phyloP scores from a whole-genome alignment of 1,139 yeast genomes.

The Yamadazyma blattariae region DNA sequence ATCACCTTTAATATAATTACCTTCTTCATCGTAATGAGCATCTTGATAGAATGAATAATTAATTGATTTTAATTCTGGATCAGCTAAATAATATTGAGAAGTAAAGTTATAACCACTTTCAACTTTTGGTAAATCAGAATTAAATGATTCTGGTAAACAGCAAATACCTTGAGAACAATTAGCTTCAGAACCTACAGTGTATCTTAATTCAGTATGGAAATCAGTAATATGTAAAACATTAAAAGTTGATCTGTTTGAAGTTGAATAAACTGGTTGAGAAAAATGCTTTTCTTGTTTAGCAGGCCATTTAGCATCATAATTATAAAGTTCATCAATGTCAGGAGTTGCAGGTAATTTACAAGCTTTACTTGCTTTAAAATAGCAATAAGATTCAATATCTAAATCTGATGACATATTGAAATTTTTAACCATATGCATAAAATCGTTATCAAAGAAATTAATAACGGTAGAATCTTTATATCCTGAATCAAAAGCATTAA shows the following conservation, averaged over 20 bases:
- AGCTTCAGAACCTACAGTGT: constrained; percentile 56
- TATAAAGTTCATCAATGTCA: constrained; percentile 24
- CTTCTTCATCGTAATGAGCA: constrained; percentile 35
- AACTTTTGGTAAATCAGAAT: constrained; percentile 23
- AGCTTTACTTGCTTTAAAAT: constrained; percentile 26
- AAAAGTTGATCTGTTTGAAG: constrained; percentile 28
- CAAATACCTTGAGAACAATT: constrained; percentile 55
- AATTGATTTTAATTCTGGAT: constrained; percentile 12
- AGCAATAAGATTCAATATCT: constrained; percentile 35
- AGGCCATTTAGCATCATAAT: constrained; percentile 32
- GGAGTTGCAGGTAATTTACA: constrained; percentile 30
- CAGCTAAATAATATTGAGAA: constrained; percentile 19
- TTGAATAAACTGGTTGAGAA: constrained; percentile 22
- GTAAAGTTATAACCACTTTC: constrained; percentile 31
- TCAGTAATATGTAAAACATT: constrained; percentile 68
- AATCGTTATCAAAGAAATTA: constrained; percentile 40
- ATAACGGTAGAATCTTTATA: constrained; percentile 23
- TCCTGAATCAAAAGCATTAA: constrained; percentile 22
- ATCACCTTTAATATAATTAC: constrained; percentile 36
- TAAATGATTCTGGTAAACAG: constrained; percentile 43
- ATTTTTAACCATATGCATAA: constrained; percentile 32
- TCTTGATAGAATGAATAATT: constrained; percentile 28
- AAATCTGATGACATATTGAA: constrained; percentile 37
- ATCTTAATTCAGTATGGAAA: constrained; percentile 59
- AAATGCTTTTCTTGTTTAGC: constrained; percentile 23